Evolutionary conservation across 495 filamentous ascomycete species (phyloP), one percentile per base, ranked within the genome.

Genomic region (Podospora appendiculata): DNA sequence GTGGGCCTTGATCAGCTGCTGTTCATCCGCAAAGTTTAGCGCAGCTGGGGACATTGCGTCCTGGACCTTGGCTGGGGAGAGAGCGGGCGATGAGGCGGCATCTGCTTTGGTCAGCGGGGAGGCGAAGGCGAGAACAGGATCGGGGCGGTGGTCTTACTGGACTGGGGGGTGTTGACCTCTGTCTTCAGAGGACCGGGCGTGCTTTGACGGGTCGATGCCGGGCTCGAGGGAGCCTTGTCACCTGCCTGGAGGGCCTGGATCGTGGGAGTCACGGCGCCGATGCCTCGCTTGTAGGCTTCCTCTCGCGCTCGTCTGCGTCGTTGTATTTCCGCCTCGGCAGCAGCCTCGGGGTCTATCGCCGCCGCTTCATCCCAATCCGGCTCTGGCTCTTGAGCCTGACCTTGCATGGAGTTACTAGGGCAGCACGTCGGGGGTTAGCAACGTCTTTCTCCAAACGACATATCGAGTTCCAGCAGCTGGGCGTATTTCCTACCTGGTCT

Each of bases 231-330:
- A 53, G 76, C 74, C 48, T 78, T 79, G 48, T 76, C 78, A 45
- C 75, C 78, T 53, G 82, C 72, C 57, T 86, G 81, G 38, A 94
- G 69, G 46, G 86, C 87, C 67, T 93, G 88, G 14, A 92, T 80
- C 56, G 94, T 71, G 5, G 87, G 87, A 8, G 84, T 86, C 47
- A 83, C 79, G 43, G 80, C 81, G 64, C 82, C 81, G 60, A 90
- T 84, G 66, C 87, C 93, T 58, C 90, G 58, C 42, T 64, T 88
- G 63, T 88, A 84, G 58, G 95, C 88, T 25, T 89, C 90, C 71
- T 95, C 90, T 56, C 93, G 85, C 43, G 86, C 81, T 57, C 85
- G 90, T 10, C 89, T 85, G 47, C 92, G 87, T 62, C 92, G 86
- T 65, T 95, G 88, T 57, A 95, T 83, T 58, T 90, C 76, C 48